phyloP scores from a whole-genome alignment of 2,329 filamentous ascomycete species.

The Penicillium sp. region DNA sequence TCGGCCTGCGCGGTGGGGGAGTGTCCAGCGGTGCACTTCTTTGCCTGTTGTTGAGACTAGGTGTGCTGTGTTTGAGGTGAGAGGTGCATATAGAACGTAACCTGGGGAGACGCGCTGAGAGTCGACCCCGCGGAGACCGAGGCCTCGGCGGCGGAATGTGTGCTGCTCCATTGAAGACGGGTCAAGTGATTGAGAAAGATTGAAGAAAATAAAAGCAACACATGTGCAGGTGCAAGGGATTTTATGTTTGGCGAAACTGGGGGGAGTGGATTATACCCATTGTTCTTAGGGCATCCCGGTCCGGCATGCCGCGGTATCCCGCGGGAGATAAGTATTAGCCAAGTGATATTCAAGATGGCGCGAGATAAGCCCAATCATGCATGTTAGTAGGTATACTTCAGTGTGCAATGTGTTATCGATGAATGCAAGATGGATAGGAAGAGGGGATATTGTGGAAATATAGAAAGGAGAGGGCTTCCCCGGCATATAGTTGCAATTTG shows the following conservation, averaged over 20 bases:
- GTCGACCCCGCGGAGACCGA: constrained; percentile 37
- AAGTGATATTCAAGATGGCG: constrained; percentile 13
- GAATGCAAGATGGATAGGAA: not conserved
- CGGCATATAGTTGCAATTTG: not conserved
- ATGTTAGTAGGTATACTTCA: constrained; percentile 7
- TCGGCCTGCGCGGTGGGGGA: constrained; percentile 37
- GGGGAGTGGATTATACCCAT: not conserved
- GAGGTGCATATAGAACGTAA: constrained; percentile 37
- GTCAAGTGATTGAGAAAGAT: not conserved
- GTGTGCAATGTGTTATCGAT: not conserved
- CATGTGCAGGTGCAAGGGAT: not conserved
- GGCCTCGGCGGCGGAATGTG: constrained; percentile 36
- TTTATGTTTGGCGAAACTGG: constrained; percentile 1
- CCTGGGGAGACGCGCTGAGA: constrained; percentile 32
- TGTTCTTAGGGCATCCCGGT: constrained; percentile 10
- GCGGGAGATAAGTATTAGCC: constrained; percentile 14
- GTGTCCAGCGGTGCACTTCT: constrained; percentile 39
- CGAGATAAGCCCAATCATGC: constrained; percentile 13
- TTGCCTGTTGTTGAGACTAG: constrained; percentile 37
- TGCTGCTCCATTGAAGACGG: constrained; percentile 36
- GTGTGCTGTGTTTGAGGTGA: constrained; percentile 36
- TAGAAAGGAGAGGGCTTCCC: not conserved
- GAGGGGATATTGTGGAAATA: constrained; percentile 1
- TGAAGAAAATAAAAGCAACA: not conserved
- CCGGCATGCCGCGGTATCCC: constrained; percentile 22